Conservation (phyloP, 116 monocot species). For the Iris pallida region DNA sequence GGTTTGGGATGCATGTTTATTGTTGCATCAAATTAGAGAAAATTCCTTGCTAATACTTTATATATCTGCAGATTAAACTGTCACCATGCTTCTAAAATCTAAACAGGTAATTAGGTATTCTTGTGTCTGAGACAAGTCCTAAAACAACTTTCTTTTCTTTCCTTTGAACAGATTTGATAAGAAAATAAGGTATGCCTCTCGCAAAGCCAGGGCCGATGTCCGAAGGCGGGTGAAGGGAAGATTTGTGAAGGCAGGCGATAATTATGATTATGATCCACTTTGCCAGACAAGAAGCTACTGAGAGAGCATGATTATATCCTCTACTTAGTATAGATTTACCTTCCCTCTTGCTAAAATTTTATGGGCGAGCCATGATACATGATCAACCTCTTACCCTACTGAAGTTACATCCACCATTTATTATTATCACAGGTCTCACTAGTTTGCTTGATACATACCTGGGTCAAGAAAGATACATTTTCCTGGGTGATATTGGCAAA, state of each 20-base stretch:
- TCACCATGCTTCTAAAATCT: neutral
- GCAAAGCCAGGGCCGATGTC: constrained; percentile 79
- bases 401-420: constrained; percentile 1
- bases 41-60: neutral
- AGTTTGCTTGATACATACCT: constrained; percentile 2
- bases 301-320: neutral
- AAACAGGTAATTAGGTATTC: neutral
- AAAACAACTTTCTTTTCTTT: neutral
- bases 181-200: constrained; percentile 86
- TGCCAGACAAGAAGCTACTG: constrained; percentile 51
- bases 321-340: neutral
- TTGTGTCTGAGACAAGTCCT: neutral
- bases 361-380: neutral
- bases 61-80: neutral
- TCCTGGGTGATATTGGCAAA: constrained; percentile 3
- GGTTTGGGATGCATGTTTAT: neutral
- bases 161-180: constrained; percentile 71
- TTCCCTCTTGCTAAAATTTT: constrained; percentile 1
- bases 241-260: constrained; percentile 82
- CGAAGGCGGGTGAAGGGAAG: constrained; percentile 79
- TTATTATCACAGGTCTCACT: neutral
- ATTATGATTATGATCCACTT: constrained; percentile 82
- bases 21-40: neutral
- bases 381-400: neutral
- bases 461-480: neutral